Evolutionary conservation across 129 eudicot genomes (phyloP), one percentile per base, ranked within the genome.

Genomic region (Chrysanthemum seticuspe): DNA sequence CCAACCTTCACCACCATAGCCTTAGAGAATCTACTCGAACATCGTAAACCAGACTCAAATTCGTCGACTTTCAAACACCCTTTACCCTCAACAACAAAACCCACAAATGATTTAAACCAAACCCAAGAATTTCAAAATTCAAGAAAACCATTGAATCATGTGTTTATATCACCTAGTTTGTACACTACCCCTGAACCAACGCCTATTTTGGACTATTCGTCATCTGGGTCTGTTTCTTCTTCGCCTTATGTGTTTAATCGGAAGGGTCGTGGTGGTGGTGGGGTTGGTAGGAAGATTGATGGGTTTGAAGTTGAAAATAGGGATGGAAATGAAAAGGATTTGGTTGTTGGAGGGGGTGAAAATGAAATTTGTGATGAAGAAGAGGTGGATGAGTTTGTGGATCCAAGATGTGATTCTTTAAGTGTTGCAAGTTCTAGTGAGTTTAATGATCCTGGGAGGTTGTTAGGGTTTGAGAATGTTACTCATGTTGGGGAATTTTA

Each of bases 201-300:
- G 76, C 84, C 81, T 12, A 80, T 80, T 49, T 67, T 75, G 13
- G 74, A 75, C 19, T 57, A 65, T 34, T 63, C 80, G 44, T 16
- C 83, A 11, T 75, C 80, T 67, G 80, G 81, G 2, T 80, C 84
- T 31, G 69, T 80, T 12, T 80, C 84, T 0, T 67, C 84, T 0
- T 80, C 84, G 10, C 84, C 84, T 0, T 80, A 80, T 29, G 81
- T 80, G 14, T 80, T 75, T 2, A 80, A 80, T 70, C 76, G 84
- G 9, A 80, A 80, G 60, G 84, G 84, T 0, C 77, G 84, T 10
- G 77, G 84, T 5, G 83, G 78, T 0, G 59, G 68, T n/a, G 76
- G 80, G 18, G 80, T 56, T 6, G 70, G 70, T 75, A 64, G 70
- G 61, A 63, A 58, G 36, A 60, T 75, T 34, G 77, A 80, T 36